Base-by-base conservation (phyloP, 2,329 filamentous ascomycete genomes). In the Fusarium newnesense region DNA sequence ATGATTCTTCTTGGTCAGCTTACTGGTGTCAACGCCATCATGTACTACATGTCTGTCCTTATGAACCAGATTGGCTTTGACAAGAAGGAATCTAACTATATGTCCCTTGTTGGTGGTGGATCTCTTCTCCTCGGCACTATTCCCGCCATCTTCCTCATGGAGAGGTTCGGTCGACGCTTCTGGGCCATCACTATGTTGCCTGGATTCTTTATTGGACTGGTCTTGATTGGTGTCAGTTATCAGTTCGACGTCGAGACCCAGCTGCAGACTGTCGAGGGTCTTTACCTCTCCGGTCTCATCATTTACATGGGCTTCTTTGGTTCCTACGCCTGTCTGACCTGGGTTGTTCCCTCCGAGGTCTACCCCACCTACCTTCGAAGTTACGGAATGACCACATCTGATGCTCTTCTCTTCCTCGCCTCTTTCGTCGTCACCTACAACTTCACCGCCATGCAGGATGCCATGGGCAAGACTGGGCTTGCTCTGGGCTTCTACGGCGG, bases 341-440 rank as follows among this genome's bases (percentile, higher is more conserved):
- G 90, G 90, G 90, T 91, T 13, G 81, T 91, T 4, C 92, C 92
- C 1, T 87, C 89, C 0, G 92, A 94, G 75, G 90, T 92, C 10
- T 94, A 92, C 80, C 92, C 91, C 0, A 93, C 92, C 0, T 93
- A 94, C 77, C 87, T 94, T 1, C 87, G 92, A 56, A 89, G 86
- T 16, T 94, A 94, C 80, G 92, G 92, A 68, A 94, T 94, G 92
- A 92, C 91, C 9, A 91, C 88, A 0, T 91, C 90, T 0, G 90
- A 91, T 52, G 90, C 88, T 4, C 89, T 90, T 70, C 85, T 94
- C 9, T 94, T 93, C 87, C 85, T 94, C 28, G 89, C 88, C 59
- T 92, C 90, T 4, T 94, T 93, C 83, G 86, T 93, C 74, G 91
- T 94, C 58, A 94, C 92, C 15, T 94, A 93, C 85, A 93, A 93